Base-by-base conservation (phyloP, 2,329 filamentous ascomycete species). In the Lachnellula cervina region DNA sequence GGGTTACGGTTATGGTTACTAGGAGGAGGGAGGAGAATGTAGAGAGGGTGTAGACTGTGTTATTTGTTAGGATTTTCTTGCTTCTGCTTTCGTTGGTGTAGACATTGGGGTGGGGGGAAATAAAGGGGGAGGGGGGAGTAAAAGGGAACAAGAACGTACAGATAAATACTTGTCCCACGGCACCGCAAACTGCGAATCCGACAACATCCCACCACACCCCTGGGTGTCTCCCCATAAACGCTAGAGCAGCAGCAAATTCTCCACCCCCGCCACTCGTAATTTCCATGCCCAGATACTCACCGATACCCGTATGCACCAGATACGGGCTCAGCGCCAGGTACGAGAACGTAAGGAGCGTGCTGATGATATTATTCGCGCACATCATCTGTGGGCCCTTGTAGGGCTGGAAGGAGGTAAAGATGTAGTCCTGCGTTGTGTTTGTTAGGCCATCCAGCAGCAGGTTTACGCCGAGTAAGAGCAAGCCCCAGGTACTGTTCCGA, bases 331-430 rank as follows among this genome's bases (percentile, higher is more conserved):
- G 68, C 17, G 93, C 62, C 45, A 99, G 82, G 68, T 96, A 97
- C 0, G 75, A 69, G 19, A 82, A 78, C 3, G 92, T 97, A 55
- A 97, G 77, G 47, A 84, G 69, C 3, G 91, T 93, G 65, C 83
- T 87, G 72, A 97, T 88, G 54, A 96, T 77, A 71, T 97, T 99
- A 73, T 97, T 90, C 40, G 93, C 92, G 70, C 92, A 95, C 94
- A 99, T 99, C 94, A 99, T 99, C 80, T 99, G 94, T 57, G 93
- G 91, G 9, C 94, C 94, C 2, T 84, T 83, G 71, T 94, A 97
- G 14, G 87, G 85, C 62, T 83, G 84, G 74, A 91, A 96, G 6
- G 83, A 79, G 61, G 75, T 74, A 71, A 97, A 97, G 71, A 99
- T 90, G 72, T 96, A 86, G 73, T 99, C 94, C 77, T 99, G 94